phyloP scores from a whole-genome alignment of 2,329 filamentous ascomycete genomes.

The Alternaria infectoria region DNA sequence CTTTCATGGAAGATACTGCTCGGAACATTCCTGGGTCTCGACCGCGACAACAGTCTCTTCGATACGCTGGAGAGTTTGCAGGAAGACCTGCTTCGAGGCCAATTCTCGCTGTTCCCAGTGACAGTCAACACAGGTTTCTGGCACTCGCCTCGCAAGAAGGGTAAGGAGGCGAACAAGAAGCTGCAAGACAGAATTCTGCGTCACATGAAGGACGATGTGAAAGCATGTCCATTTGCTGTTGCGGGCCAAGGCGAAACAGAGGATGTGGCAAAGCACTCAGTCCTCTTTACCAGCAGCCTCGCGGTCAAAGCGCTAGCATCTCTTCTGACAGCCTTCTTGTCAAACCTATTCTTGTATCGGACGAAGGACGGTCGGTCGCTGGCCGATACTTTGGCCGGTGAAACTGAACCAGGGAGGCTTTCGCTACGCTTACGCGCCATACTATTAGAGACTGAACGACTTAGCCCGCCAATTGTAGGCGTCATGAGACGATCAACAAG shows the following conservation, averaged over 20 bases:
- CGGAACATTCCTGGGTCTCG: neutral
- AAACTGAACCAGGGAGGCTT: neutral
- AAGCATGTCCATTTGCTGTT: neutral
- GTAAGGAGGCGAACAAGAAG: neutral
- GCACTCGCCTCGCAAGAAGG: slow-evolving; percentile 1
- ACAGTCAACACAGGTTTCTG: neutral
- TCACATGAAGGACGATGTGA: neutral
- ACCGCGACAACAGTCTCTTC: neutral
- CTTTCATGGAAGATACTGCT: slow-evolving; percentile 1
- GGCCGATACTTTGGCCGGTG: neutral
- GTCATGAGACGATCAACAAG: neutral
- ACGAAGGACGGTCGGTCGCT: neutral
- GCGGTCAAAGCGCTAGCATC: neutral
- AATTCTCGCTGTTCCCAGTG: neutral
- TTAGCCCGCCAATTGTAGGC: neutral
- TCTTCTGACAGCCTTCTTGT: neutral
- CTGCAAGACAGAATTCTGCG: neutral
- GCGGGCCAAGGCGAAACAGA: neutral
- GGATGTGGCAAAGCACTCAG: neutral
- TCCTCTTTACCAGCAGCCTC: neutral
- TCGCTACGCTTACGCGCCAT: neutral
- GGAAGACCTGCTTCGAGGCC: neutral
- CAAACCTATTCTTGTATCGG: neutral
- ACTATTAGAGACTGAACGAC: neutral
- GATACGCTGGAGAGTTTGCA: neutral